Percentiles rank a stretch among this genome's conserved stretches.
Evolutionary conservation across 306 rosid genomes (phyloP).

Genomic region (Pyrus communis): DNA sequence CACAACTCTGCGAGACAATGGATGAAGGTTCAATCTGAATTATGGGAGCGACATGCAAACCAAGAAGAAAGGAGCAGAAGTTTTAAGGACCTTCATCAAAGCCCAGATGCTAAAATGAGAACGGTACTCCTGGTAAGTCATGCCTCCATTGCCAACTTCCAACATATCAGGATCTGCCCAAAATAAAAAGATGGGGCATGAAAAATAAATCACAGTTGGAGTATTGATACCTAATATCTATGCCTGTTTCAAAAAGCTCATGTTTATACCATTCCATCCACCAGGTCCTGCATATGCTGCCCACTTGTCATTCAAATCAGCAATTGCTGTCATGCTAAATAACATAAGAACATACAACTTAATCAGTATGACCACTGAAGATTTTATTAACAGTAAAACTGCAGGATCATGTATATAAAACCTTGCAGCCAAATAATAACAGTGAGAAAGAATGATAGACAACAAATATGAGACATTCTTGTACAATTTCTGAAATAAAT

Average conservation of each 20-base stretch:
- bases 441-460: neutral
- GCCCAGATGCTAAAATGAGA: constrained; percentile 99
- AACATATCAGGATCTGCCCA: constrained; percentile 93
- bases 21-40: neutral
- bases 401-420: neutral
- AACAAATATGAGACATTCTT: neutral
- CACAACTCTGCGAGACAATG: neutral
- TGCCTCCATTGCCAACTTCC: constrained; percentile 99
- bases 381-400: neutral
- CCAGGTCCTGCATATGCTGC: constrained; percentile 99
- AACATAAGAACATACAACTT: constrained; percentile 13
- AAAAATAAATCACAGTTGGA: constrained; percentile 8
- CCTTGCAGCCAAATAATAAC: neutral
- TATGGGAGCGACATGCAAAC: neutral
- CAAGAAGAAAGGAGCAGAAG: constrained; percentile 4
- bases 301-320: constrained; percentile 91
- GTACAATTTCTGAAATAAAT: neutral
- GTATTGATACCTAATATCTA: constrained; percentile 10
- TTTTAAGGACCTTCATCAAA: constrained; percentile 63
- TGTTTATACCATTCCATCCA: constrained; percentile 90
- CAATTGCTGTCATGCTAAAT: constrained; percentile 82
- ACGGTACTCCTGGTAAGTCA: constrained; percentile 81
- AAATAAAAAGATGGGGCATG: constrained; percentile 12
- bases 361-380: constrained; percentile 10
- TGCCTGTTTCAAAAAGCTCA: constrained; percentile 8